Percentiles rank a stretch among this genome's conserved stretches.
These are phyloP conservation scores for Suillus variegatus DNA, from an alignment of 768 basidiomycete genomes.

Conservation along the genomic window DNA sequence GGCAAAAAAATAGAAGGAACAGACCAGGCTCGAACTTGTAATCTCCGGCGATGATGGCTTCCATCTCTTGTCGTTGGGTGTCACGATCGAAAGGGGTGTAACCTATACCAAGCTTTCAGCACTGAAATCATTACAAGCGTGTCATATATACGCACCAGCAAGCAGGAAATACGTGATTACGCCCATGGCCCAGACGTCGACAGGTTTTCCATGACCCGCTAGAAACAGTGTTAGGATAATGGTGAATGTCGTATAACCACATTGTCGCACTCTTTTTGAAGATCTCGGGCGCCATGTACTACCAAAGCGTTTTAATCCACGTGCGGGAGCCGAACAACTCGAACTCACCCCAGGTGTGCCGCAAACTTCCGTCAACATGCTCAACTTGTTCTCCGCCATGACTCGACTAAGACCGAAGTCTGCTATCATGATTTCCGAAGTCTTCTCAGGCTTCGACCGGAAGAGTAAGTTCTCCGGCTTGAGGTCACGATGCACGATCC, in stretches of 20 bases:
- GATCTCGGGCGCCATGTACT: slow-evolving; percentile 97
- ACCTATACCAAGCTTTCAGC: slow-evolving; percentile 38
- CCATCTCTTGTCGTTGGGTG: slow-evolving; percentile 84
- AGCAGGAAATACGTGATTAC: slow-evolving; percentile 98
- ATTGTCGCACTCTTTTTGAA: slow-evolving; percentile 76
- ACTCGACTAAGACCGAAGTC: slow-evolving; percentile 94
- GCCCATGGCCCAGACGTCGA: slow-evolving; percentile 97
- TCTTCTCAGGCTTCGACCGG: slow-evolving; percentile 77
- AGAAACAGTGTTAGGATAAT: slow-evolving; percentile 11
- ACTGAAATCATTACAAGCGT: not conserved
- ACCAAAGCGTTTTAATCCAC: slow-evolving; percentile 11
- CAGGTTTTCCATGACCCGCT: slow-evolving; percentile 94
- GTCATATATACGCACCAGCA: slow-evolving; percentile 42
- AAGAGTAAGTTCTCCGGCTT: slow-evolving; percentile 99
- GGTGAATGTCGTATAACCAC: slow-evolving; percentile 6
- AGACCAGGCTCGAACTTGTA: slow-evolving; percentile 83
- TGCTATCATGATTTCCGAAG: slow-evolving; percentile 94
- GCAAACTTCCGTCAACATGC: slow-evolving; percentile 90
- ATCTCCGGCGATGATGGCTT: slow-evolving; percentile 91
- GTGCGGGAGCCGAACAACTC: not conserved
- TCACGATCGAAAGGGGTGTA: slow-evolving; percentile 99
- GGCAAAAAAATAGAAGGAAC: slow-evolving; percentile 10
- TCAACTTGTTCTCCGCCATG: slow-evolving; percentile 88
- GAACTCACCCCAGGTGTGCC: slow-evolving; percentile 81
- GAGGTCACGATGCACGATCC: slow-evolving; percentile 94